Base-by-base conservation (phyloP, 441 rosid genomes). In the Eruca vesicaria region DNA sequence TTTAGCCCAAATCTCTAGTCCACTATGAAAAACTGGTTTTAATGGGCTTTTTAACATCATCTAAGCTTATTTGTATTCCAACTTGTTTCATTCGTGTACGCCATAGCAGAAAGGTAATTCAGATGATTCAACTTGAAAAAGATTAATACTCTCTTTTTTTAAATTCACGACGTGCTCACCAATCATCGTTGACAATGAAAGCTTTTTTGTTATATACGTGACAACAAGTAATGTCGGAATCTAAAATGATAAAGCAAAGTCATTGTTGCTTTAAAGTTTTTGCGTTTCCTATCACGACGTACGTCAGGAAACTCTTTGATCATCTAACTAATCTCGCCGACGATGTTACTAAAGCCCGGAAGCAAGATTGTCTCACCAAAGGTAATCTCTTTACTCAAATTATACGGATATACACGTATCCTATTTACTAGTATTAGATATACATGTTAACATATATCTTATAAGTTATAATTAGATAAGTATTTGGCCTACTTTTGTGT, bases 121-220 rank as follows among this genome's bases (percentile, higher is more conserved):
- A 18, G 21, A 36, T 63, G 5, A 35, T 33, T 33, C 15, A 33
- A 61, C 5, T 29, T 33, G 15, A 26, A 32, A 36, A 14, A 28
- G 26, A 35, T 26, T 20, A 38, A 41, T 41, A 68, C 9, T 33
- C 14, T 57, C 26, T 29, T 29, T 35, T 10, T 68, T 11, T 7
- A 45, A 58, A 35, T 57, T 57, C 29, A 69, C 66, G 66, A 71
- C 75, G 75, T 71, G 75, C 60, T 60, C 50, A 19, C 75, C 60
- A 29, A 31, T 60, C 56, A 14, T 60, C 23, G 38, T 43, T 55
- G 48, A 52, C 74, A 56, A 15, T 63, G 65, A 48, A 29, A 33
- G 56, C 56, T 50, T 58, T n/a, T 23, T 45, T 31, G 60, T 63
- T 29, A 60, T 14, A 48, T 71, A 60, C 75, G 75, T 71, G 75